Base-by-base conservation (phyloP, 805 yeast genomes). In the Metschnikowia borealis region DNA sequence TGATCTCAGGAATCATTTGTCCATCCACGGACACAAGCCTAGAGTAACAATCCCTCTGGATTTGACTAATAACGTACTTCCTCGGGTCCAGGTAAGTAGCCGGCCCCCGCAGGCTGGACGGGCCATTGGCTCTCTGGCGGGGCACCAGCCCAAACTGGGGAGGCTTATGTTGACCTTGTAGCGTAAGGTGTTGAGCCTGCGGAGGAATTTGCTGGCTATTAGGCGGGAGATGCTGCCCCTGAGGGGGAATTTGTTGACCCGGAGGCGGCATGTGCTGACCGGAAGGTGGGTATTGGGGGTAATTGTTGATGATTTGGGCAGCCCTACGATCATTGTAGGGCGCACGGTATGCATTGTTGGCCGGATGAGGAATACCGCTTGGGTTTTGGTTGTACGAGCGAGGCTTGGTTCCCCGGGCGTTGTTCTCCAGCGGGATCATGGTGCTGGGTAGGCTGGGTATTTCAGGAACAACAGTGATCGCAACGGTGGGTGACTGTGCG, bases 41-140 rank as follows among this genome's bases (percentile, higher is more conserved):
- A 23, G 71, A 66, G 57, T 72, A 73, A 56, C 77, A 72, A 52
- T 71, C 76, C 14, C 60, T 57, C 15, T 65, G 61, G 31, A 73
- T 58, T 48, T 69, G 70, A 44, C 70, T 74, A 10, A 67, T 60
- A 5, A 63, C 60, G 31, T 48, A 45, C 36, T 57, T 51, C 17
- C 66, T 54, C 11, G 60, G 60, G 45, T 58, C 61, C 29, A 52
- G 29, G 6, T 47, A 37, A 5, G 43, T 29, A 21, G 38, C 36
- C 36, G 50, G 48, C 2, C 31, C 47, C 14, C 42, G 35, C 15
- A 26, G 38, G 33, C 13, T 11, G 15, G 41, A 18, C 29, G 44
- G 38, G 26, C 29, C 50, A n/a, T 18, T 37, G 29, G 26, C 23
- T 18, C 50, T 46, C 36, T 52, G 55, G 21, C 49, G 48, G 17